Percentiles rank a stretch among this genome's conserved stretches.
Conservation (phyloP, 139 green algal species). For the Tetradesmus lagerheimii region DNA sequence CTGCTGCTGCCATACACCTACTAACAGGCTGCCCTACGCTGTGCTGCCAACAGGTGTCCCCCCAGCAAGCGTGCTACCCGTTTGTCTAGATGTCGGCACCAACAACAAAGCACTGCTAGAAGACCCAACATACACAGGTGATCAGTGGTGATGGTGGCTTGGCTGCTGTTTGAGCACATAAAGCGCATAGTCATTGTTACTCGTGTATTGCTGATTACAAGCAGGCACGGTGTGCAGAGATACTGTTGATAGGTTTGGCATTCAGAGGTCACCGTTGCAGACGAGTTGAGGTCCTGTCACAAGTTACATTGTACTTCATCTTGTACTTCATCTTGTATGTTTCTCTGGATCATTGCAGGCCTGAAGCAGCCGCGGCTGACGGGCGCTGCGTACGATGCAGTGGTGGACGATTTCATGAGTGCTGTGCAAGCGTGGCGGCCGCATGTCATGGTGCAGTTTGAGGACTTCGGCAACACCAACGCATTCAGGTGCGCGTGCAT, state of each 20-base stretch:
- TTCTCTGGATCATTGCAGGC: no score
- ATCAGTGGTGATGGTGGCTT: not conserved
- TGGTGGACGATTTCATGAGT: slow-evolving; percentile 73
- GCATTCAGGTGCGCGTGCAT: slow-evolving; percentile 55
- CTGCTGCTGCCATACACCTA: no score
- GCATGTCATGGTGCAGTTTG: slow-evolving; percentile 89
- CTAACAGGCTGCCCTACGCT: no score
- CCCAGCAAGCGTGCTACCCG: slow-evolving; percentile 79
- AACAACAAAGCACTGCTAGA: slow-evolving; percentile 83
- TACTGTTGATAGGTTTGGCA: no score
- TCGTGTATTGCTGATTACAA: no score
- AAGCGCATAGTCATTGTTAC: no score
- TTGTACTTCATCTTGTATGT: no score
- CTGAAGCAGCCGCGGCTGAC: slow-evolving; percentile 47
- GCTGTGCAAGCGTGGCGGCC: slow-evolving; percentile 65
- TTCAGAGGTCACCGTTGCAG: no score
- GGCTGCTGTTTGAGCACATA: no score
- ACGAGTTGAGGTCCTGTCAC: no score
- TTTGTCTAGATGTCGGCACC: slow-evolving; percentile 86
- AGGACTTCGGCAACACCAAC: slow-evolving; percentile 64
- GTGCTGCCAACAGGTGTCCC: not conserved
- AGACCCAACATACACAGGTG: slow-evolving; percentile 79
- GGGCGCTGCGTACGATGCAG: slow-evolving; percentile 58
- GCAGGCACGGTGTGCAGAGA: no score
- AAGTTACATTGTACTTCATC: no score